Conservation (phyloP, 441 rosid genomes). For the Kokia cookei region DNA sequence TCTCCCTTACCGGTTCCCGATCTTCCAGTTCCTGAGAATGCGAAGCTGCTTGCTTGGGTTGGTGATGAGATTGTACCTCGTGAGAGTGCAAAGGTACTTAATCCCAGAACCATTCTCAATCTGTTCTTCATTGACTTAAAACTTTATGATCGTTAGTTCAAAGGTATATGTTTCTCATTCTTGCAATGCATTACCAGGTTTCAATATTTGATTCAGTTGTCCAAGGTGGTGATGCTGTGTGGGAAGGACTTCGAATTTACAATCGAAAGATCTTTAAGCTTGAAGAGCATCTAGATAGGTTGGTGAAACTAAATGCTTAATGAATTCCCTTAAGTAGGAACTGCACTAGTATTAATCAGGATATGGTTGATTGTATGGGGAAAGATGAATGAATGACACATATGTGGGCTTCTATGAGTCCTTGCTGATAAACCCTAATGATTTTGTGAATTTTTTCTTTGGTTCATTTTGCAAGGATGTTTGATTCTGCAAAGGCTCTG, state of each 20-base stretch:
- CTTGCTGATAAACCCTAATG: not conserved
- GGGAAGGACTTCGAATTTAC: conserved; percentile 92
- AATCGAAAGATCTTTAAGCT: conserved; percentile 72
- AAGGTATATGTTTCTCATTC: conserved; percentile 7
- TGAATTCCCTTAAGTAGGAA: not conserved
- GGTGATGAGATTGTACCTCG: conserved; percentile 86
- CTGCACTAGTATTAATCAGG: not conserved
- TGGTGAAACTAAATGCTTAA: conserved; percentile 12
- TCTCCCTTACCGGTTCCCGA: conserved; percentile 47
- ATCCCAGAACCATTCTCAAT: conserved; percentile 9
- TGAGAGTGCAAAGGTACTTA: conserved; percentile 70
- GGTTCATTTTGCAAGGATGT: conserved; percentile 39
- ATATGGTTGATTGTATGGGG: not conserved
- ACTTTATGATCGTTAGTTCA: not conserved
- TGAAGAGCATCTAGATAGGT: conserved; percentile 88
- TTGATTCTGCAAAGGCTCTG: conserved; percentile 87
- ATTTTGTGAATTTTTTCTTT: not conserved
- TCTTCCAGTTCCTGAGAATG: conserved; percentile 79
- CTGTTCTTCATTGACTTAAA: not conserved
- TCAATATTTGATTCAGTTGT: conserved; percentile 88
- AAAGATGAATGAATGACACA: not conserved
- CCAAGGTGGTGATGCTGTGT: conserved; percentile 91
- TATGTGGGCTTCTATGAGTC: not conserved
- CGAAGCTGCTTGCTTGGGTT: conserved; percentile 80
- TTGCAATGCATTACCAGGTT: conserved; percentile 41